A percentile compares a stretch with the other conserved stretches of the same genome.
Evolutionary conservation across 345 rosid species (phyloP).

Genomic region (Salix arbutifolia): DNA sequence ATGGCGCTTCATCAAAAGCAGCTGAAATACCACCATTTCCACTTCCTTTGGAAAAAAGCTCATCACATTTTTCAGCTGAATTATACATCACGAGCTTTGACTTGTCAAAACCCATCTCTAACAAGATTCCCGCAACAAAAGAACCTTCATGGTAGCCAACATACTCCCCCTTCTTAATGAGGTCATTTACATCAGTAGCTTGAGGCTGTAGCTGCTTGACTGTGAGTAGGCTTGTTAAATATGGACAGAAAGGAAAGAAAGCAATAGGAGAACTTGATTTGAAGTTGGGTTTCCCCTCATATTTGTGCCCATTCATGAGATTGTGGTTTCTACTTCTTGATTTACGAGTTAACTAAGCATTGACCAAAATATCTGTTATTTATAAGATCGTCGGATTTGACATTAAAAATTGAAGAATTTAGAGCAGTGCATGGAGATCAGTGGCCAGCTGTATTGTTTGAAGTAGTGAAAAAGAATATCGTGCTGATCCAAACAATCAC

Average conservation of each 20-base stretch:
- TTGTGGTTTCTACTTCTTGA: no score
- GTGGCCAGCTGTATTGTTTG: no score
- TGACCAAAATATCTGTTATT: no score
- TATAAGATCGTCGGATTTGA: no score
- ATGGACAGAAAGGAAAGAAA: not conserved
- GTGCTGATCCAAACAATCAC: no score
- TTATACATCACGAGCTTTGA: conserved; percentile 12
- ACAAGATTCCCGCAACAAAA: conserved; percentile 35
- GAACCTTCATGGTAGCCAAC: conserved; percentile 48
- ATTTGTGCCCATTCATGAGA: no score
- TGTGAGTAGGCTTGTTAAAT: conserved; percentile 49
- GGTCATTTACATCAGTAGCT: conserved; percentile 31
- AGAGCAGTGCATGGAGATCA: no score
- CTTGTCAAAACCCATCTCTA: conserved; percentile 9
- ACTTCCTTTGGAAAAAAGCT: conserved; percentile 11
- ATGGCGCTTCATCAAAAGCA: conserved; percentile 46
- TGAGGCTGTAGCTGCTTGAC: conserved; percentile 50
- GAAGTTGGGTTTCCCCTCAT: not conserved
- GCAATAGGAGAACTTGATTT: not conserved
- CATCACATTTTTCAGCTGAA: conserved; percentile 23
- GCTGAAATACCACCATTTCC: conserved; percentile 24
- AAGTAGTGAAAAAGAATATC: no score
- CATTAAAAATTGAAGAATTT: no score
- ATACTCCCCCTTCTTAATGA: conserved; percentile 31
- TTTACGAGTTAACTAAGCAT: no score